Conservation (phyloP, 306 rosid genomes). For the Cucurbita ficifolia region DNA sequence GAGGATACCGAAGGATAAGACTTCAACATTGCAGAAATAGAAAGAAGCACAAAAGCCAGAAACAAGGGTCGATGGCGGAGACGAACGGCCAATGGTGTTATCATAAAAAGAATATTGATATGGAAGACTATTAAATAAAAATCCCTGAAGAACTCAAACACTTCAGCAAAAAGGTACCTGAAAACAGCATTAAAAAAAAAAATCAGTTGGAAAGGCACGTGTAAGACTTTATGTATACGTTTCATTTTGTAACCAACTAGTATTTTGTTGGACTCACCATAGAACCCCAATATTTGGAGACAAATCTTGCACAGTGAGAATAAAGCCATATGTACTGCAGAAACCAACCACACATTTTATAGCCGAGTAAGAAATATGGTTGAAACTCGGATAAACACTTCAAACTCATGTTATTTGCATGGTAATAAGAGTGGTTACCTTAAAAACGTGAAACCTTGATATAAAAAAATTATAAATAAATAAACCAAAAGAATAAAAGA, state of each 20-base stretch:
- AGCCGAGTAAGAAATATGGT: constrained; percentile 4
- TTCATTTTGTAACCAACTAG: neutral
- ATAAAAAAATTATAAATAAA: neutral
- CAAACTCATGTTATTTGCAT: neutral
- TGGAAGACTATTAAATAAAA: constrained; percentile 85
- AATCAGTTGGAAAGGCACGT: neutral
- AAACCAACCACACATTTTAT: constrained; percentile 17
- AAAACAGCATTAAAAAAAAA: constrained; percentile 13
- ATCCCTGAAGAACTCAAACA: constrained; percentile 69
- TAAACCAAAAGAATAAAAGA: neutral
- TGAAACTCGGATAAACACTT: neutral
- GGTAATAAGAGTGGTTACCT: neutral
- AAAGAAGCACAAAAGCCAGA: constrained; percentile 62
- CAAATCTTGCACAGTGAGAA: constrained; percentile 76
- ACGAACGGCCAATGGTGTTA: constrained; percentile 68
- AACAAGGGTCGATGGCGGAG: constrained; percentile 80
- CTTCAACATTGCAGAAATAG: constrained; percentile 64
- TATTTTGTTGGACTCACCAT: constrained; percentile 45
- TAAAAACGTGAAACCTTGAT: neutral
- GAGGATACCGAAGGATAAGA: constrained; percentile 69
- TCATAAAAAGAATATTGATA: constrained; percentile 72
- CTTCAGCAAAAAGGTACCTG: constrained; percentile 99
- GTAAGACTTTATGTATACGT: neutral
- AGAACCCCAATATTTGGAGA: constrained; percentile 86
- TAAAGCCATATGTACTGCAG: constrained; percentile 88